phyloP scores from a whole-genome alignment of 768 basidiomycete genomes.

The Mycena galopus region DNA sequence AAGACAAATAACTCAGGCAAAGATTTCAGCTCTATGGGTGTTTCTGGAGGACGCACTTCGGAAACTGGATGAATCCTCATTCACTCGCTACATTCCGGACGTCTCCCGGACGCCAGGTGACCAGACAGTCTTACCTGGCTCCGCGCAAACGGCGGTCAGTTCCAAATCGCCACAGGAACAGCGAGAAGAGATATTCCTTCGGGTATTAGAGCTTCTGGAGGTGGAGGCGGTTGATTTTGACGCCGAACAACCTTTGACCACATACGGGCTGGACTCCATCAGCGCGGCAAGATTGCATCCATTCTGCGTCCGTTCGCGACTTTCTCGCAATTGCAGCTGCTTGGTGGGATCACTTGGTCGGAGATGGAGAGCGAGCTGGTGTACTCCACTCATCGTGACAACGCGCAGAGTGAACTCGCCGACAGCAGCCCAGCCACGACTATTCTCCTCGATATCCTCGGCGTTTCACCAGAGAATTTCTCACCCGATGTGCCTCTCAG shows the following conservation, averaged over 20 bases:
- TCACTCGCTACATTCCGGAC: slow-evolving; percentile 29
- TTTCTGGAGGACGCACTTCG: slow-evolving; percentile 22
- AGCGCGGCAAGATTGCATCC: slow-evolving; percentile 21
- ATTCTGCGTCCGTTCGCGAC: slow-evolving; percentile 20
- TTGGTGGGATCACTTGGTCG: slow-evolving; percentile 23
- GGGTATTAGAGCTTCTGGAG: slow-evolving; percentile 20
- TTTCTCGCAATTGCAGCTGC: slow-evolving; percentile 25
- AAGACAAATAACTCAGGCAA: slow-evolving; percentile 12
- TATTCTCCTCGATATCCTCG: slow-evolving; percentile 39
- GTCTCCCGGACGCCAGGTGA: slow-evolving; percentile 4
- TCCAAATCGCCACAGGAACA: neutral
- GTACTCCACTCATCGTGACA: neutral
- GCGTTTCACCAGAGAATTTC: slow-evolving; percentile 43
- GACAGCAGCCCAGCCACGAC: slow-evolving; percentile 1
- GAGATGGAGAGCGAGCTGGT: slow-evolving; percentile 10
- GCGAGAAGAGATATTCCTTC: slow-evolving; percentile 7
- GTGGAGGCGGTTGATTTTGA: slow-evolving; percentile 16
- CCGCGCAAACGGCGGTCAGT: neutral
- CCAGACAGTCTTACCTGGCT: slow-evolving; percentile 1
- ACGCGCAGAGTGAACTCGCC: neutral
- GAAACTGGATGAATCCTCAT: slow-evolving; percentile 23
- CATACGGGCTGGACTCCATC: slow-evolving; percentile 29
- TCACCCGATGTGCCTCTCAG: slow-evolving; percentile 47
- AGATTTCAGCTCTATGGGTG: slow-evolving; percentile 13
- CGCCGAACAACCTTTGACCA: slow-evolving; percentile 20